Evolutionary conservation across 2,329 filamentous ascomycete genomes (phyloP), one percentile per base, ranked within the genome.

Genomic region (Zasmidium angulare): DNA sequence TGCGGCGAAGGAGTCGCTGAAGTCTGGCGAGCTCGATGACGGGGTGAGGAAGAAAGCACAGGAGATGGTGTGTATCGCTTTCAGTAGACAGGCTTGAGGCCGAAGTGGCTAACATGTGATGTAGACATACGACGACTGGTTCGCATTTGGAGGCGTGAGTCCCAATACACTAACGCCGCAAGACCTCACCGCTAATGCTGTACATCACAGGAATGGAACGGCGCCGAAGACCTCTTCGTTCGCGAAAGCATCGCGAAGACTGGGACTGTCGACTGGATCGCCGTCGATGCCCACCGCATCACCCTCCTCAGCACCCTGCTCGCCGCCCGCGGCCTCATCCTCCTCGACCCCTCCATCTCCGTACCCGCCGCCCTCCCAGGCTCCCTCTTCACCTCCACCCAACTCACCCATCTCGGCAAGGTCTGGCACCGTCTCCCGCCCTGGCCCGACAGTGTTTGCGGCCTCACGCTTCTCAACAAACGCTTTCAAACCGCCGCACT

Each of bases 371-470:
- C 11, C 26, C 26, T 29, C 26, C 26, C 43, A 4, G 20, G 20
- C 20, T 49, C 46, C 46, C 46, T 49, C 46, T 49, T 49, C 36
- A 43, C 36, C 6, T 17, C 36, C 11, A 3, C 36, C 4, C 36
- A 53, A 53, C 19, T 77, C 17, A 58, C 68, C 7, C 65, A 66
- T 22, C 59, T 79, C 53, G 86, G 84, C 63, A 77, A 84, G 2
- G 80, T 84, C 36, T 93, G 90, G 90, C 90, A 93, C 71, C 81
- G 80, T 6, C 80, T 93, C 2, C 76, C 78, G 23, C 87, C 89
- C 0, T 93, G 89, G 89, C 63, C 78, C 0, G 90, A 93, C 70
- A 78, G 83, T 1, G 76, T 75, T 14, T 73, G 78, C 1, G 89
- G 88, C 0, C 73, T 93, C 21, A 70, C 74, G 1, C 58, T 58